Evolutionary conservation across 2,329 filamentous ascomycete genomes (phyloP).

Genomic region (Ascochyta clinopodiicola): DNA sequence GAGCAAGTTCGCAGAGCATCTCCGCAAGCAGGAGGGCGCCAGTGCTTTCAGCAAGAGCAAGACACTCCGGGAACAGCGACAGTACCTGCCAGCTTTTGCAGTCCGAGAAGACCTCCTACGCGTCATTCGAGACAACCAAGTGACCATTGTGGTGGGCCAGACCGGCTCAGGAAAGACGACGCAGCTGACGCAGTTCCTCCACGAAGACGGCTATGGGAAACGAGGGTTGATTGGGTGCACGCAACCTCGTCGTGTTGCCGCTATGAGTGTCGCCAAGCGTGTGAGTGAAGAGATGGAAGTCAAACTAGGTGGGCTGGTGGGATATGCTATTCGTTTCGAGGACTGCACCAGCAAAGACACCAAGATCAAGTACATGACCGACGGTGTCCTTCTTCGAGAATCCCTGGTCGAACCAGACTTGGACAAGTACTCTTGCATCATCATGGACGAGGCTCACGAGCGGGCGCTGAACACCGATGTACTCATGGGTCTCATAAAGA

Average conservation of each 20-base stretch:
- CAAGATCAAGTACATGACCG: constrained; percentile 98
- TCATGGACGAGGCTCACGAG: constrained; percentile 99
- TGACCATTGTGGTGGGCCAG: constrained; percentile 94
- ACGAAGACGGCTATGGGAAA: constrained; percentile 92
- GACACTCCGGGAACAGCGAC: constrained; percentile 85
- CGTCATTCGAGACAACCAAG: constrained; percentile 95
- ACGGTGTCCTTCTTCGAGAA: constrained; percentile 91
- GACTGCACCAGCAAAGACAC: constrained; percentile 97
- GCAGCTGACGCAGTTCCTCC: constrained; percentile 92
- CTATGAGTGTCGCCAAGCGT: constrained; percentile 98
- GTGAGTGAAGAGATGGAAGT: constrained; percentile 99
- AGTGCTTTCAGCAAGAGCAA: constrained; percentile 95
- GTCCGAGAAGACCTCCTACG: constrained; percentile 90
- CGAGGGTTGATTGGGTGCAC: constrained; percentile 94
- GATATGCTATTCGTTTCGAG: constrained; percentile 97
- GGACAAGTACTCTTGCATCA: constrained; percentile 96
- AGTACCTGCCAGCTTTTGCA: constrained; percentile 93
- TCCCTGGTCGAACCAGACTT: constrained; percentile 91
- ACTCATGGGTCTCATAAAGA: constrained; percentile 96
- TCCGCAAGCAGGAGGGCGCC: constrained; percentile 83
- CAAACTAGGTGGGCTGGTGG: constrained; percentile 82
- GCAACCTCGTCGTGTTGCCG: constrained; percentile 92
- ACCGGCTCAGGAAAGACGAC: constrained; percentile 98
- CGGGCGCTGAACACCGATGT: constrained; percentile 96
- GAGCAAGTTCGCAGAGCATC: constrained; percentile 86